Base-by-base conservation (phyloP, 441 rosid genomes). In the Erysimum pusillum region DNA sequence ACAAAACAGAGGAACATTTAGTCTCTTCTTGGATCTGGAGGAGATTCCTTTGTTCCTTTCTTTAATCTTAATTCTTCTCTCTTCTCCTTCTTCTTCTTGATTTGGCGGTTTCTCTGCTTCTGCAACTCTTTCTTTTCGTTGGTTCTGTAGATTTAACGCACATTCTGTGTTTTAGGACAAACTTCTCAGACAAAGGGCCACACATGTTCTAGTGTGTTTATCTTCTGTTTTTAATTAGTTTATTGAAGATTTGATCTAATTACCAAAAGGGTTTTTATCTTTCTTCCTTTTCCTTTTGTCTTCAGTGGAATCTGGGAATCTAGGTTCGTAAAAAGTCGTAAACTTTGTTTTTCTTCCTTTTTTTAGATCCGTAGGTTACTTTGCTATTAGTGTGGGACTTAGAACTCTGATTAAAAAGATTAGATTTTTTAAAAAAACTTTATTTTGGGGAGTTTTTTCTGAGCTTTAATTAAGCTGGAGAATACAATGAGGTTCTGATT, bases 11-110 rank as follows among this genome's bases (percentile, higher is more conserved):
- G 44, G 57, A 34, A 49, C 78, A 71, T 76, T 69, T 70, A 74
- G 54, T 75, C 79, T 57, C 81, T 81, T 86, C 86, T 88, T 81
- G 90, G 91, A 93, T 88, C 95, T 84, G 83, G 73, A 66, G 2
- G 81, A 83, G 76, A 85, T 80, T 85, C 82, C 75, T 75, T 69
- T 71, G 67, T 67, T 76, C 62, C 78, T 39, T 74, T 73, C 75
- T 45, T 80, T 69, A 78, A 71, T 57, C 71, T 67, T 46, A 4
- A 1, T 15, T 45, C 41, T 34, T 36, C 38, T 70, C 17, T 51
- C 20, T 64, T 51, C 56, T 44, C 56, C 65, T 58, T 14, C 68
- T 52, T 38, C 66, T 76, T 64, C 67, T 74, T 64, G 75, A 44
- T 69, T 72, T 69, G 46, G 73, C 62, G 65, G 75, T 67, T 77